phyloP scores from a whole-genome alignment of 805 yeast genomes.

The Kazachstania bromeliacearum region DNA sequence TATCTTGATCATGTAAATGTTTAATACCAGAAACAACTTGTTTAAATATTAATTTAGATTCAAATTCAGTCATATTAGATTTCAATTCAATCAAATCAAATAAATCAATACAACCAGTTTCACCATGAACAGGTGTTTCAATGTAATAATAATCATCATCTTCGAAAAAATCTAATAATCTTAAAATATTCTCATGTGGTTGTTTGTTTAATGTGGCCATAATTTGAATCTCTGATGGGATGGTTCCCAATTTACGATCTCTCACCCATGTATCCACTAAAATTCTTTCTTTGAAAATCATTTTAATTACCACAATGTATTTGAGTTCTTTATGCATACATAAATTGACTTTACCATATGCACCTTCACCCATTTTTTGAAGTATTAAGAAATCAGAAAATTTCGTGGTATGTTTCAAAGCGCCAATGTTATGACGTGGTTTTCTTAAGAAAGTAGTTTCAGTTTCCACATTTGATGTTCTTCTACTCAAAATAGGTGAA shows the following conservation, averaged over 20 bases:
- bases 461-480: not conserved
- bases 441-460: conserved; percentile 12
- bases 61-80: conserved; percentile 68
- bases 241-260: conserved; percentile 82
- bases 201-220: conserved; percentile 68
- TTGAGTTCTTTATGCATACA: conserved; percentile 58
- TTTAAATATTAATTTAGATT: conserved; percentile 65
- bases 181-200: conserved; percentile 83
- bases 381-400: conserved; percentile 61
- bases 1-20: conserved; percentile 77
- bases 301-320: conserved; percentile 70
- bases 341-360: conserved; percentile 87
- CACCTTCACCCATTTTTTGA: conserved; percentile 89
- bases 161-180: conserved; percentile 84
- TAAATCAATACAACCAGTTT: conserved; percentile 79
- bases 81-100: conserved; percentile 87
- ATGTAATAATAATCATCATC: conserved; percentile 83
- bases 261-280: conserved; percentile 97
- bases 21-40: conserved; percentile 73
- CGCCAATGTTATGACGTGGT: conserved; percentile 43
- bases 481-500: not conserved
- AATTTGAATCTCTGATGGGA: conserved; percentile 92
- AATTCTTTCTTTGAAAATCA: conserved; percentile 86
- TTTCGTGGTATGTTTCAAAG: conserved; percentile 57
- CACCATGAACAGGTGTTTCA: conserved; percentile 88